phyloP scores from a whole-genome alignment of 257 asterid species.

The Nicotiana paniculata region DNA sequence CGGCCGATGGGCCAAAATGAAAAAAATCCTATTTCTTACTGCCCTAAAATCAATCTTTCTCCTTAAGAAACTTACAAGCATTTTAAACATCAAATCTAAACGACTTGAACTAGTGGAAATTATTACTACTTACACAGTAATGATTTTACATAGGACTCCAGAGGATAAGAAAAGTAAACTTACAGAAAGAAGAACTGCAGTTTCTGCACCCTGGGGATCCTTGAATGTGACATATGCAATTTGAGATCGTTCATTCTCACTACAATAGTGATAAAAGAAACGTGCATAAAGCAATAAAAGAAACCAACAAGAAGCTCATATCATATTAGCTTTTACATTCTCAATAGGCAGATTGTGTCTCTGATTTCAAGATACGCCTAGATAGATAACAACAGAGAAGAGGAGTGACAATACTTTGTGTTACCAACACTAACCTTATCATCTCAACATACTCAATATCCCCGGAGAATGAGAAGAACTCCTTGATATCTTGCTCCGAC shows the following conservation, averaged over 20 bases:
- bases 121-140: background rate
- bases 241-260: slow-evolving; percentile 57
- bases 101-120: background rate
- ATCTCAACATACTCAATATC: slow-evolving; percentile 51
- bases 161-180: slow-evolving; percentile 8
- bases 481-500: slow-evolving; percentile 53
- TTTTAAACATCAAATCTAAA: background rate
- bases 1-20: too few relatives aligned
- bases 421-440: slow-evolving; percentile 35
- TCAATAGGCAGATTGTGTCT: background rate
- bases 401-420: background rate
- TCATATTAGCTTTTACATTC: background rate
- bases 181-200: slow-evolving; percentile 70
- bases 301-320: slow-evolving; percentile 5
- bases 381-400: background rate
- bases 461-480: slow-evolving; percentile 75
- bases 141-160: background rate
- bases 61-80: background rate
- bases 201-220: slow-evolving; percentile 56
- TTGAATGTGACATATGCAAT: slow-evolving; percentile 57
- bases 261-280: slow-evolving; percentile 12
- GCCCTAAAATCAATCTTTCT: background rate
- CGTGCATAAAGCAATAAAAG: background rate
- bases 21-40: too few relatives aligned
- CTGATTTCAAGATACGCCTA: background rate